phyloP scores from a whole-genome alignment of 2,329 filamentous ascomycete species.

The Hawksworthiomyces lignivorus region DNA sequence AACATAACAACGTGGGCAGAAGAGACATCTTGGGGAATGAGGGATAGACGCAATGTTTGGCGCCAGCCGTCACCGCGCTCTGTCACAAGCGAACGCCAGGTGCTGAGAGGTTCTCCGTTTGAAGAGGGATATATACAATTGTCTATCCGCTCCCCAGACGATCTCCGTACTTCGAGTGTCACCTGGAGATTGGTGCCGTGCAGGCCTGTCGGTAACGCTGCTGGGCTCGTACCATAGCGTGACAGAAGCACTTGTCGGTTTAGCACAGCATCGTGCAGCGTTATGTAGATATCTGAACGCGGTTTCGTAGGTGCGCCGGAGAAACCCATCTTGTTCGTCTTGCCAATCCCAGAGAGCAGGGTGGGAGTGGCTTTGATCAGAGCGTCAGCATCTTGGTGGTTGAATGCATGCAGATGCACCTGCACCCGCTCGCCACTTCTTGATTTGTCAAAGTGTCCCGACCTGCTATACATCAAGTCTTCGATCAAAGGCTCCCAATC shows the following conservation, averaged over 20 bases:
- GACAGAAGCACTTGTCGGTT: conserved; percentile 66
- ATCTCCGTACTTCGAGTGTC: conserved; percentile 77
- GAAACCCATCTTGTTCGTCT: conserved; percentile 87
- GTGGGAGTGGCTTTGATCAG: conserved; percentile 86
- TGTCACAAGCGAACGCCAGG: conserved; percentile 78
- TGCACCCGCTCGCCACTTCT: conserved; percentile 68
- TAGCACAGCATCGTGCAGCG: conserved; percentile 70
- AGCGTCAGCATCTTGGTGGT: conserved; percentile 65
- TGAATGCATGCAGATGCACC: conserved; percentile 71
- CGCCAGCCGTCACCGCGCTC: conserved; percentile 79
- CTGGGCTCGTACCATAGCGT: conserved; percentile 64
- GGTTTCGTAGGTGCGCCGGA: conserved; percentile 82
- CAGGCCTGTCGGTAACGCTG: conserved; percentile 54
- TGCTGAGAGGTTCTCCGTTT: conserved; percentile 69
- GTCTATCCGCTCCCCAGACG: conserved; percentile 73
- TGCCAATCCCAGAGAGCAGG: conserved; percentile 68
- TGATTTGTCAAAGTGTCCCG: conserved; percentile 68
- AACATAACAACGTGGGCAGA: conserved; percentile 84
- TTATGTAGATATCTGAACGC: conserved; percentile 92
- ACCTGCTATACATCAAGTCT: conserved; percentile 64
- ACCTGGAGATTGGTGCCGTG: conserved; percentile 73
- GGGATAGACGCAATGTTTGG: conserved; percentile 73
- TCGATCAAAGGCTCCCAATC: conserved; percentile 68
- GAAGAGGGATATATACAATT: conserved; percentile 82
- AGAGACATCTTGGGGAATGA: conserved; percentile 72